Base-by-base conservation (phyloP, 2,329 filamentous ascomycete genomes). In the Exophiala calicioides region DNA sequence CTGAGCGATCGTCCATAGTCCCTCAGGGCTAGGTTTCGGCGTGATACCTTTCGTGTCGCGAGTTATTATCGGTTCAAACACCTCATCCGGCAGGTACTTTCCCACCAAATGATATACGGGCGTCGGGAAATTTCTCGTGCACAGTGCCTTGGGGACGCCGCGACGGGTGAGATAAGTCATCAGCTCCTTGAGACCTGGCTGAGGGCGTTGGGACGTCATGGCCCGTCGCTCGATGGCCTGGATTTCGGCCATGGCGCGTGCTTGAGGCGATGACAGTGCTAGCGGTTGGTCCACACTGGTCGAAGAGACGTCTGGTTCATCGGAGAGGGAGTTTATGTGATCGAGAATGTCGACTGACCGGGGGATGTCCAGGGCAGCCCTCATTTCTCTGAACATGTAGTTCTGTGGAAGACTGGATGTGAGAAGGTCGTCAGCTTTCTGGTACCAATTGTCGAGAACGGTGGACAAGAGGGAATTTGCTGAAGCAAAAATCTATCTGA, bases 381-480 rank as follows among this genome's bases (percentile, higher is more conserved):
- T 85, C 91, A 98, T 97, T 63, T 94, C 79, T 15, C 70, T 67
- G 69, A 97, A 97, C 91, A 97, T 98, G 77, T 95, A 88, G 59
- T 86, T 93, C 69, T 97, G 91, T 0, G 91, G 91, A 47, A 90
- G 73, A 65, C 90, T 95, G 54, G 55, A 32, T 20, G 26, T 18
- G 32, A 5, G 4, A 15, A 48, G n/a, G n/a, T n/a, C 3, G 16
- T 38, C 20, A 39, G 3, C 10, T 30, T n/a, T n/a, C n/a, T n/a
- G n/a, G n/a, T n/a, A n/a, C n/a, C n/a, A n/a, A n/a, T n/a, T n/a
- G n/a, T n/a, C n/a, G n/a, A n/a, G n/a, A n/a, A n/a, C n/a, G n/a
- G n/a, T n/a, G n/a, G n/a, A n/a, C n/a, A n/a, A n/a, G n/a, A n/a
- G n/a, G n/a, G n/a, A n/a, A n/a, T n/a, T n/a, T n/a, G n/a, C n/a